Percentiles rank a stretch among this genome's conserved stretches.
Conservation (phyloP, 2,329 filamentous ascomycete species). For the Paraphaeosphaeria sporulosa region DNA sequence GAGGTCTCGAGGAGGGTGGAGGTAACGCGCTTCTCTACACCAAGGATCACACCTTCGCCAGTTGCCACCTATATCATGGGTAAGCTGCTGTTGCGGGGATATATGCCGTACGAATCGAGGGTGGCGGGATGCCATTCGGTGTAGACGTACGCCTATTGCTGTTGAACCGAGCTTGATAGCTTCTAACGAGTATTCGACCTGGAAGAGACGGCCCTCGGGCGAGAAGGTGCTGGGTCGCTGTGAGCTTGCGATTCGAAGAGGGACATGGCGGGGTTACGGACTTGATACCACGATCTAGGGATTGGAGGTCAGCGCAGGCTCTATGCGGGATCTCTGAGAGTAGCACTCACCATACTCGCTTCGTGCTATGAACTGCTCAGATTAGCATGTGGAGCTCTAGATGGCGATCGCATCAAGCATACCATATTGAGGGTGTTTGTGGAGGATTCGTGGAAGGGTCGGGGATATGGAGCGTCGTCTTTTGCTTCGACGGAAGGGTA, state of each 20-base stretch:
- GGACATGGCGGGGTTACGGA: slow-evolving; percentile 57
- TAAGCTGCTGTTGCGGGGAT: slow-evolving; percentile 22
- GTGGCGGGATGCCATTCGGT: background rate
- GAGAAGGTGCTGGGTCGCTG: slow-evolving; percentile 84
- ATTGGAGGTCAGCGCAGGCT: slow-evolving; percentile 28
- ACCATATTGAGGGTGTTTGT: slow-evolving; percentile 40
- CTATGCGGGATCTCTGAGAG: slow-evolving; percentile 20
- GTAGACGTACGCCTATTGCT: slow-evolving; percentile 79
- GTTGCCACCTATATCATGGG: slow-evolving; percentile 74
- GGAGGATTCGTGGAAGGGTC: slow-evolving; percentile 4
- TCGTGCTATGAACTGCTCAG: slow-evolving; percentile 88
- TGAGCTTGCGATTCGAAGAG: slow-evolving; percentile 29
- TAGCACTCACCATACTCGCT: slow-evolving; percentile 91
- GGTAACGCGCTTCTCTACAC: slow-evolving; percentile 98
- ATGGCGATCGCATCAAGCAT: slow-evolving; percentile 30
- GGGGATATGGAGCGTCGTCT: background rate
- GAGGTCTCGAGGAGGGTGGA: slow-evolving; percentile 96
- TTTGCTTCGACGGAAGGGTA: background rate
- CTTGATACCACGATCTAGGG: slow-evolving; percentile 94
- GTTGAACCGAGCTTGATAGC: slow-evolving; percentile 99
- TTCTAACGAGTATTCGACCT: slow-evolving; percentile 99
- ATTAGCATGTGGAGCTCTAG: slow-evolving; percentile 43
- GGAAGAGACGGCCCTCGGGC: slow-evolving; percentile 98
- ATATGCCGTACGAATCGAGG: background rate
- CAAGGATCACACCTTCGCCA: slow-evolving; percentile 91